A percentile compares a stretch with the other conserved stretches of the same genome.
These are phyloP conservation scores for Cercospora zeae-maydis DNA, from an alignment of 2,329 filamentous ascomycete species.

Conservation along the genomic window DNA sequence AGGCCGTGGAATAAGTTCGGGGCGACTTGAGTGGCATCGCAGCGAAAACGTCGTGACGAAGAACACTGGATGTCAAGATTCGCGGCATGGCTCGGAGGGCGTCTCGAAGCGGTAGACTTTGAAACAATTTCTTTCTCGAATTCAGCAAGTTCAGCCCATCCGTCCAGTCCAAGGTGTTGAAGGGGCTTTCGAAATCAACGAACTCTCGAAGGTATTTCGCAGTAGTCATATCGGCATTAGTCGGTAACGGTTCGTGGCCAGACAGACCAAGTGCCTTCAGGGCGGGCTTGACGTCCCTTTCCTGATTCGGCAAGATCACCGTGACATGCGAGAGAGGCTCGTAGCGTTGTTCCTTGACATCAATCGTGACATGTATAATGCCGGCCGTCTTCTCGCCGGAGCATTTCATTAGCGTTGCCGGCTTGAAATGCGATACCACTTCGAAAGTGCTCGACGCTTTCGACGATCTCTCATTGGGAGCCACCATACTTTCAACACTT, in stretches of 20 bases:
- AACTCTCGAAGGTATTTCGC: neutral
- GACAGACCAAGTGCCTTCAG: neutral
- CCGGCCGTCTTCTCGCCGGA: neutral
- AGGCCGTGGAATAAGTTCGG: neutral
- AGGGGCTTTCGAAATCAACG: neutral
- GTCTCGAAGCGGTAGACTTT: neutral
- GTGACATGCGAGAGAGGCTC: constrained; percentile 3
- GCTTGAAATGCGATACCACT: neutral
- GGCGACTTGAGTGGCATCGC: neutral
- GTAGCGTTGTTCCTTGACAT: neutral
- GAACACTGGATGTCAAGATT: neutral
- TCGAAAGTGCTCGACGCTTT: neutral
- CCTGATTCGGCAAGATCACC: neutral
- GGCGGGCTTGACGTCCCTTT: neutral
- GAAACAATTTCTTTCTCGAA: neutral
- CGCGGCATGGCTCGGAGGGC: neutral
- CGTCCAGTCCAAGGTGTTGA: neutral
- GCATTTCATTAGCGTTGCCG: neutral
- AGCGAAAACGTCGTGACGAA: neutral
- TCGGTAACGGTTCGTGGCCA: neutral
- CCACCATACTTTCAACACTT: no score
- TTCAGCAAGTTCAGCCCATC: neutral
- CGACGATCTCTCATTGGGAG: neutral
- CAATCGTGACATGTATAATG: constrained; percentile 7
- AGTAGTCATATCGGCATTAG: neutral